Evolutionary conservation across 2,329 filamentous ascomycete species (phyloP).

Genomic region (Sphaceloma murrayae): DNA sequence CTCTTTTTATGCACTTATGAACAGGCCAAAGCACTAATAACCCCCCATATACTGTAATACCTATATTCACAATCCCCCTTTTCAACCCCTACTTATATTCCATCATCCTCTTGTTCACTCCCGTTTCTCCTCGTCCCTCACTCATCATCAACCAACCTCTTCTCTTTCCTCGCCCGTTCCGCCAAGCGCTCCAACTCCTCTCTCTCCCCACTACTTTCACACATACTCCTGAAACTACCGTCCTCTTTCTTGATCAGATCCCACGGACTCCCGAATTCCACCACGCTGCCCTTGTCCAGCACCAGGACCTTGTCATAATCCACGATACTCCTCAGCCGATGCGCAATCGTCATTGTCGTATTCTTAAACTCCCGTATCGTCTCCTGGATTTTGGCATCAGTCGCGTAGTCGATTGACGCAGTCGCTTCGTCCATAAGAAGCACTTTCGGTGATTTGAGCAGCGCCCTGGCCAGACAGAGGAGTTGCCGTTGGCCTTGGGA

Average conservation of each 20-base stretch:
- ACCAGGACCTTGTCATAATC: slow-evolving; percentile 98
- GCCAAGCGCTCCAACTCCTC: slow-evolving; percentile 49
- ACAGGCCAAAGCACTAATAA: too few species aligned
- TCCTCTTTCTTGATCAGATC: slow-evolving; percentile 63
- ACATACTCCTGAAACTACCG: slow-evolving; percentile 59
- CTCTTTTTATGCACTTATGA: too few species aligned
- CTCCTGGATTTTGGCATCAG: slow-evolving; percentile 90
- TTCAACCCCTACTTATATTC: too few species aligned
- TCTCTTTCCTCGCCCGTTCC: slow-evolving; percentile 39
- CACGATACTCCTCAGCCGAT: slow-evolving; percentile 90
- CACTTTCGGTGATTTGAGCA: slow-evolving; percentile 84
- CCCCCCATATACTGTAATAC: too few species aligned
- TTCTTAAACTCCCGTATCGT: slow-evolving; percentile 86
- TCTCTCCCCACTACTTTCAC: slow-evolving; percentile 56
- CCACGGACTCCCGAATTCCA: slow-evolving; percentile 87
- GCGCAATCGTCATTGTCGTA: slow-evolving; percentile 94
- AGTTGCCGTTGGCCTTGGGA: slow-evolving; percentile 95
- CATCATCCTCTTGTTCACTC: neutral
- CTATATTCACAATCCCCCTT: too few species aligned
- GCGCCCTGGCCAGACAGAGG: slow-evolving; percentile 80
- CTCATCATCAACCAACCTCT: slow-evolving; percentile 32
- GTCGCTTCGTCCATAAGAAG: slow-evolving; percentile 99
- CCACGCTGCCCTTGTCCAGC: slow-evolving; percentile 74
- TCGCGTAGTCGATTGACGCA: slow-evolving; percentile 92
- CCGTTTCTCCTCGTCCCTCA: neutral